Conservation (phyloP, 2,329 filamentous ascomycete species). For the Paradendryphiella salina region DNA sequence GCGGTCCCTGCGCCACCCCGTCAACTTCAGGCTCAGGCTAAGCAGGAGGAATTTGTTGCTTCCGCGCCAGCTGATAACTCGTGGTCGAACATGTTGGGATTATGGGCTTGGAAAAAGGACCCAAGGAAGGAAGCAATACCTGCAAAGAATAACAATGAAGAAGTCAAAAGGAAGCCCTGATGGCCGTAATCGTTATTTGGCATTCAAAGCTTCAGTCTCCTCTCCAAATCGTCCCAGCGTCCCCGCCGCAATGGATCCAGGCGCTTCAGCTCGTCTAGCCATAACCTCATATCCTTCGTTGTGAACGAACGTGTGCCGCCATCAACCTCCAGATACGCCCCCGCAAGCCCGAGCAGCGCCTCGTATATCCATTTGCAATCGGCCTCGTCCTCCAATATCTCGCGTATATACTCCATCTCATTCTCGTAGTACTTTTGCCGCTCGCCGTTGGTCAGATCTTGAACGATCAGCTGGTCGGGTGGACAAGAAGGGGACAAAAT, state of each 20-base stretch:
- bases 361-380: constrained; percentile 90
- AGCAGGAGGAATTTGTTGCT: constrained; percentile 16
- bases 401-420: constrained; percentile 76
- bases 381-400: constrained; percentile 66
- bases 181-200: constrained; percentile 26
- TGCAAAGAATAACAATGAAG: constrained; percentile 62
- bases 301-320: constrained; percentile 46
- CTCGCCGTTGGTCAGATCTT: constrained; percentile 63
- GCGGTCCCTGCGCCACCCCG: constrained; percentile 14
- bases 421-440: constrained; percentile 66
- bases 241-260: constrained; percentile 75
- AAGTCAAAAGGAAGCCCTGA: constrained; percentile 59
- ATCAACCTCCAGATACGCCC: constrained; percentile 60
- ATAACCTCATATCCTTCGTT: constrained; percentile 53
- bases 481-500: constrained; percentile 58
- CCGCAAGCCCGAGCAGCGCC: constrained; percentile 74
- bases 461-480: constrained; percentile 63
- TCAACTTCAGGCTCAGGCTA: constrained; percentile 9
- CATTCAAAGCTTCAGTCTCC: constrained; percentile 48
- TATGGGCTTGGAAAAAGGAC: constrained; percentile 41
- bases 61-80: constrained; percentile 17
- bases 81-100: constrained; percentile 36
- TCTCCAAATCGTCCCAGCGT: constrained; percentile 73
- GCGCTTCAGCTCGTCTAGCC: constrained; percentile 66
- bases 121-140: constrained; percentile 56